Base-by-base conservation (phyloP, 2,329 filamentous ascomycete genomes). In the Aureobasidium sp. region DNA sequence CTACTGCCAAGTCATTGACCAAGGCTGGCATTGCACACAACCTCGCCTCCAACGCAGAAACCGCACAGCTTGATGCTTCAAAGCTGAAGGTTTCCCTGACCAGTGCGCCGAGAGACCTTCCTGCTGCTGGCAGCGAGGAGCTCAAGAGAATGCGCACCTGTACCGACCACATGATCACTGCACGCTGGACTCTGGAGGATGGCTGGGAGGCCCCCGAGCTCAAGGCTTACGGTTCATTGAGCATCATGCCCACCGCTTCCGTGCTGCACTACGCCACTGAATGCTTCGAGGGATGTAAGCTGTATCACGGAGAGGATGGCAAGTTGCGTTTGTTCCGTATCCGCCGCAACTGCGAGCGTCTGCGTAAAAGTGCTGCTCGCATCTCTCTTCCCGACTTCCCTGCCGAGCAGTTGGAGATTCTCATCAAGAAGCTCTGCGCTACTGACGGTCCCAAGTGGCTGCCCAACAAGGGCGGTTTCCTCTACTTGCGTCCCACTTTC, bases 111-210 rank as follows among this genome's bases (percentile, higher is more conserved):
- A 74, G 75, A 60, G 27, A 73, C 27, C 74, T 78, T 3, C 78
- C 78, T 37, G 69, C 65, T 17, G 67, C 72, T 40, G 70, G 73
- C 62, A 73, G 72, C 42, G 65, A 72, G 27, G 76, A 78, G 63
- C 70, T 73, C 65, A 64, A 68, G 47, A 68, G 70, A 43, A 70
- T 75, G 51, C 75, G 74, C 63, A 71, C 73, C 62, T 82, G 80
- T 78, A 91, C 89, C 64, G 91, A 96, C 79, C 92, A 96, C 79
- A 95, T 96, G 90, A 79, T 94, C 68, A 86, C 85, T 55, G 86
- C 79, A 21, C 75, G 77, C 58, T 95, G 90, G 90, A 84, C 79
- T 35, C 75, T 73, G 23, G 71, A 76, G 45, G 70, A 75, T 21
- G 90, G 90, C 67, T 95, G 90, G 90, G 79, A 81, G 38, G 78